phyloP scores from a whole-genome alignment of 306 rosid species.

The Oxytropis ochrocephala region DNA sequence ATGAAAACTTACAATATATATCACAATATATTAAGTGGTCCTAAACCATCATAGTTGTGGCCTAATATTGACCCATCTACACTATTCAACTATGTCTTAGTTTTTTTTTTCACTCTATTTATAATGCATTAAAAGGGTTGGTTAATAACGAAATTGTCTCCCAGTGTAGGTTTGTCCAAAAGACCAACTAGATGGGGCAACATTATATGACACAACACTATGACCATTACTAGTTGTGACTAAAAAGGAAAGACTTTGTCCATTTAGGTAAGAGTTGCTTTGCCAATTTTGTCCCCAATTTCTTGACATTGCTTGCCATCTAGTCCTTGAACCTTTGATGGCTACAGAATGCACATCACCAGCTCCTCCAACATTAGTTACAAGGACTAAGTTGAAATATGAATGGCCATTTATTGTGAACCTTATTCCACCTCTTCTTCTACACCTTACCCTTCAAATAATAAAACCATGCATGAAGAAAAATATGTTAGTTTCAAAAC shows the following conservation, averaged over 20 bases:
- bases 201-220: conserved; percentile 47
- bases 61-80: not conserved
- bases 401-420: conserved; percentile 76
- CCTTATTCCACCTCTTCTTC: conserved; percentile 71
- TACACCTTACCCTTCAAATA: conserved; percentile 54
- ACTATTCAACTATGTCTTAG: conserved; percentile 8
- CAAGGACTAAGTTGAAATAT: conserved; percentile 69
- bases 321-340: conserved; percentile 63
- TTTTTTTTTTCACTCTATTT: not conserved
- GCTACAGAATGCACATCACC: conserved; percentile 68
- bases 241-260: conserved; percentile 66
- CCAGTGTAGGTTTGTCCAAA: conserved; percentile 76
- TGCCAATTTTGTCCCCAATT: conserved; percentile 94
- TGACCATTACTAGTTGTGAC: conserved; percentile 65
- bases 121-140: not conserved
- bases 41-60: not conserved
- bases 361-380: conserved; percentile 83
- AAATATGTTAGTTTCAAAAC: not conserved
- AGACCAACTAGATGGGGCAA: conserved; percentile 64
- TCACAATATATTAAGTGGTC: not conserved
- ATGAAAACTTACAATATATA: not conserved
- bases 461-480: conserved; percentile 5
- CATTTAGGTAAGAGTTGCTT: conserved; percentile 62
- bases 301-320: conserved; percentile 75
- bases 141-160: conserved; percentile 44